Evolutionary conservation across 331 rosid genomes (phyloP), one percentile per base, ranked within the genome.

Genomic region (Erythrophleum ivorense): DNA sequence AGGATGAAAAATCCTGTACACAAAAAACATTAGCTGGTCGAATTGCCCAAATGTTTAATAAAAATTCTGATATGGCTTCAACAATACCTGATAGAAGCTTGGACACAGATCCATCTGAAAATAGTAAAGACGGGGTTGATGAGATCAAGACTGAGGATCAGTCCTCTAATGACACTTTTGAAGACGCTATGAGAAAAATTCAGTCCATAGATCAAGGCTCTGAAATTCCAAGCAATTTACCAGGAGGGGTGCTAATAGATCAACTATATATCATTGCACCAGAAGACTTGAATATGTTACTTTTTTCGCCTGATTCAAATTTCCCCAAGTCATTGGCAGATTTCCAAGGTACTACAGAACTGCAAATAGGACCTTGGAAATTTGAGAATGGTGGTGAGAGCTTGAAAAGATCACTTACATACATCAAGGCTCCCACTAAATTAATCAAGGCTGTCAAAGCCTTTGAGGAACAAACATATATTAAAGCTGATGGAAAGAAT

Each of bases 401-500:
- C 84, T 81, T 92, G 66, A 94, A 91, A 86, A 89, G 99, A 83
- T 86, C 82, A 75, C 79, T 94, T 57, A 83, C 86, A 3, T 96
- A 89, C 70, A 36, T 89, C 77, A 96, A 94, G 91, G 91, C 98
- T 79, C 88, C 99, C 40, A 85, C 87, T 75, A 96, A 89, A 77
- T 78, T 96, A 81, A 57, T 94, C 65, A 96, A 89, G 88, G 99
- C 98, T 15, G 82, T 86, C 82, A 96, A 91, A 85, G 99, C 85
- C 76, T 85, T 66, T 58, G 99, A 96, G 91, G 98, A 96, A n/a
- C 97, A 96, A 24, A 81, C 87, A 7, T 96, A 92, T 78, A 83
- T 96, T 77, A 94, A 90, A 90, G 99, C 97, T 14, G 99, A 96
- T 57, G 99, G 97, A 70, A 91, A 92, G 80, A 89, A 87, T 82